Base-by-base conservation (phyloP, 176 grass and related monocot genomes). In the Triticum monococcum region DNA sequence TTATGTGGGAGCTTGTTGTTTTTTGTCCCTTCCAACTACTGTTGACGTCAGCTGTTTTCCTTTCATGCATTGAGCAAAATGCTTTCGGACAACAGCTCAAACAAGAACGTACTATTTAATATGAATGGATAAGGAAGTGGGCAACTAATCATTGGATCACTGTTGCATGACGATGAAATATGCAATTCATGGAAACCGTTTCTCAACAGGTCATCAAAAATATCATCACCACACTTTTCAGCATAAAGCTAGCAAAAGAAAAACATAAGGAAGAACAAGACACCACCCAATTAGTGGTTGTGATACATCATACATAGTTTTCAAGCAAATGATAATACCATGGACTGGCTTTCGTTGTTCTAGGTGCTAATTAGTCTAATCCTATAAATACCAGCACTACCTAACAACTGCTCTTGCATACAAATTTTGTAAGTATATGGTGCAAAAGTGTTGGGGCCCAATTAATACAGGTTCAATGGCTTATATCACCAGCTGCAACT, bases 291-390 rank as follows among this genome's bases (percentile, higher is more conserved):
- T 20, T 68, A 84, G 62, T 87, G 59, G 81, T 41, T 52, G 89
- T 78, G 37, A 72, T 79, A 76, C 78, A 81, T 25, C 78, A 81
- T 25, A 64, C 75, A 84, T 80, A 87, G 65, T 79, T 73, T 67
- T 87, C 1, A 61, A 84, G 74, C 35, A 80, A 79, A 60, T 87
- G 85, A 87, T 88, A 91, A 84, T 81, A 91, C 70, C 62, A 68
- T 85, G 76, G 81, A 81, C 81, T 77, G 70, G 50, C 80, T 88
- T 85, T 79, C 50, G 86, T 80, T 88, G 26, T 68, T 85, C 81
- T 88, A 76, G 77, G 86, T 91, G 60, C 81, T 84, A 87, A 35
- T 69, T 65, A 79, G 80, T 63, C 75, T 84, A 91, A 87, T 80
- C 68, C 50, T 86, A 84, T 68, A 80, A 69, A 84, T 60, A 76